Conservation (phyloP, 192 early-diverging fungal species). For the Coemansia sp. region DNA sequence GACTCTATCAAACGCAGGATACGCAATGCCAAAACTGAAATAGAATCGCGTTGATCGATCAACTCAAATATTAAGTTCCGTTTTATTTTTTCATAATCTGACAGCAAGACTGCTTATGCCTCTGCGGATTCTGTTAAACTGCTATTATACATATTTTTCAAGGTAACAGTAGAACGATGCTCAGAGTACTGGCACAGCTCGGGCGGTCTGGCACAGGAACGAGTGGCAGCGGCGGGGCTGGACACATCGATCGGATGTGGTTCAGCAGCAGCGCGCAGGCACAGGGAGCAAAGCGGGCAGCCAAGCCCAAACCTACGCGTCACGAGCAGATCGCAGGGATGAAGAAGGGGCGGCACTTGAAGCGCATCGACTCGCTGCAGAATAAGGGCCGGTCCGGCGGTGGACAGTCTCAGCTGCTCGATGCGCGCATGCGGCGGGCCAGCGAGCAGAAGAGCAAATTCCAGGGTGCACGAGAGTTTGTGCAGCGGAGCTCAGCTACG, state of each 20-base stretch:
- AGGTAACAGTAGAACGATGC: neutral
- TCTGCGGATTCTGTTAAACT: neutral
- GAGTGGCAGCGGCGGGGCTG: neutral
- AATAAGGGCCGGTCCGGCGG: slow-evolving; percentile 31
- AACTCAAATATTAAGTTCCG: too few relatives aligned
- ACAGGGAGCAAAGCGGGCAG: slow-evolving; percentile 5
- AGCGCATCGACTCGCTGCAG: slow-evolving; percentile 19
- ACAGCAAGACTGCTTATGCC: neutral
- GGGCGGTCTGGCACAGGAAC: neutral
- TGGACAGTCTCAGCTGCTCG: slow-evolving; percentile 29
- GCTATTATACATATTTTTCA: too few relatives aligned
- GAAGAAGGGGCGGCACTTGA: slow-evolving; percentile 20
- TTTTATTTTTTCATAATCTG: too few relatives aligned
- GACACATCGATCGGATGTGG: neutral
- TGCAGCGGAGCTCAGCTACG: slow-evolving; percentile 13
- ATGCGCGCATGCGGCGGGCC: slow-evolving; percentile 38
- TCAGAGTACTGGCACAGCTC: neutral
- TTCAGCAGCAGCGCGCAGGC: slow-evolving; percentile 2
- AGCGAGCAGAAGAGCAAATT: slow-evolving; percentile 32
- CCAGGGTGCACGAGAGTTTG: slow-evolving; percentile 29
- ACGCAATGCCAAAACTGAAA: neutral
- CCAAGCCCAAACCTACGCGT: slow-evolving; percentile 13
- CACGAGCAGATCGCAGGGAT: slow-evolving; percentile 19
- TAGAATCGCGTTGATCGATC: too few relatives aligned
- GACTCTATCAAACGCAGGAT: slow-evolving; percentile 17